Conservation (phyloP, 163 green algal genomes). For the Smithsoniella earleae region DNA sequence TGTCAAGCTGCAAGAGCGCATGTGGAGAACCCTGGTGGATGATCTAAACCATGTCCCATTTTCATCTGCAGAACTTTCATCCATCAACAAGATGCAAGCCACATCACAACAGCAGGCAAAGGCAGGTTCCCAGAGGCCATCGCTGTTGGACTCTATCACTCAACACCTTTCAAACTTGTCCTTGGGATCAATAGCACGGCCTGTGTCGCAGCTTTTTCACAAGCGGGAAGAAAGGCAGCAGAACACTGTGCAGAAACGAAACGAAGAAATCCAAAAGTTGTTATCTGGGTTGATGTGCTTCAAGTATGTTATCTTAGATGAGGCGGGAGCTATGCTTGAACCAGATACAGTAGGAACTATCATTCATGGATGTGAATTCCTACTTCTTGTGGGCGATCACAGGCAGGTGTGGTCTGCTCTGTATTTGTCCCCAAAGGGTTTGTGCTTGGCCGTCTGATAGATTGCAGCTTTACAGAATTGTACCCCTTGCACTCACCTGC, state of each 20-base stretch:
- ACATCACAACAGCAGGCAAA: background rate
- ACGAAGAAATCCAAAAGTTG: background rate
- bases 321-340: constrained; percentile 32
- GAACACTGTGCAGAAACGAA: background rate
- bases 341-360: constrained; percentile 28
- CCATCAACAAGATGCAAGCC: background rate
- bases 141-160: background rate
- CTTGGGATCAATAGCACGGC: too few species aligned
- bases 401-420: constrained; percentile 10
- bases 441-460: too few species aligned
- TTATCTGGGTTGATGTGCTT: background rate
- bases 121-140: background rate
- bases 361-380: constrained; percentile 16
- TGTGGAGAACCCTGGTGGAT: background rate
- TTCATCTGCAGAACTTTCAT: background rate
- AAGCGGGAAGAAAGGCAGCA: background rate
- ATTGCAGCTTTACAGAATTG: too few species aligned
- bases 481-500: too few species aligned
- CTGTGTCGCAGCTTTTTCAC: background rate
- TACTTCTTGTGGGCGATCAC: constrained; percentile 21
- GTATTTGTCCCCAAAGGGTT: too few species aligned
- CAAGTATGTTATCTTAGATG: constrained; percentile 32
- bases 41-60: background rate
- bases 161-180: too few species aligned
- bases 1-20: constrained; percentile 4